Evolutionary conservation across 306 rosid species (phyloP), one percentile per base, ranked within the genome.

Genomic region (Urtica urens): DNA sequence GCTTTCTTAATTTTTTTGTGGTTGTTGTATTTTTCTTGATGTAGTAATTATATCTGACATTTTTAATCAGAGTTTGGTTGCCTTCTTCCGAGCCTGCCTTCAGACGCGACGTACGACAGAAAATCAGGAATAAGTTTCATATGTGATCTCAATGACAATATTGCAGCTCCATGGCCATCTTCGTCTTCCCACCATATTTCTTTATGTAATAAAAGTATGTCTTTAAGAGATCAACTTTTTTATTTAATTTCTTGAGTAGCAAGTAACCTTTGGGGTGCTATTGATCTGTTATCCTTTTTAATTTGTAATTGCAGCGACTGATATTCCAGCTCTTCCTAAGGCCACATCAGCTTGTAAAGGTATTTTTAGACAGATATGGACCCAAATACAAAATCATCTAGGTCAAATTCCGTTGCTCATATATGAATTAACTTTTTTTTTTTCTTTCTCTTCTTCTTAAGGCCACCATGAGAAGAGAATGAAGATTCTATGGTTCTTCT

Each of bases 81-180:
- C 63, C 81, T 78, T 53, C 55, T 78, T 58, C 74, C 84, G 21
- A 78, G 93, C 75, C 49, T 72, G 69, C 87, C 84, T 62, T 60
- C 72, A 6, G 79, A 82, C 60, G 84, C 82, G 38, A 66, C 41
- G 8, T 71, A 49, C 15, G 78, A 82, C 43, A 51, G 40, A 58
- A 58, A 75, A 57, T 65, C 82, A 1, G 84, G 78, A 47, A 54
- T 82, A 53, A 63, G 84, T 55, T 78, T 82, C 67, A 57, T 79
- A 49, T 82, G 93, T 9, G 87, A 82, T 59, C 79, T 78, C 48
- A 82, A 82, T 46, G 87, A 82, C 75, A 76, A 76, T 58, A 55
- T 82, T 45, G 73, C 73, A 21, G 84, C 87, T 53, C 93, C 81
- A 10, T 82, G 87, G 93, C 84, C 79, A 16, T 65, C 79, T 30